Evolutionary conservation across 129 eudicot genomes (phyloP).

Genomic region (Flaveria robusta): DNA sequence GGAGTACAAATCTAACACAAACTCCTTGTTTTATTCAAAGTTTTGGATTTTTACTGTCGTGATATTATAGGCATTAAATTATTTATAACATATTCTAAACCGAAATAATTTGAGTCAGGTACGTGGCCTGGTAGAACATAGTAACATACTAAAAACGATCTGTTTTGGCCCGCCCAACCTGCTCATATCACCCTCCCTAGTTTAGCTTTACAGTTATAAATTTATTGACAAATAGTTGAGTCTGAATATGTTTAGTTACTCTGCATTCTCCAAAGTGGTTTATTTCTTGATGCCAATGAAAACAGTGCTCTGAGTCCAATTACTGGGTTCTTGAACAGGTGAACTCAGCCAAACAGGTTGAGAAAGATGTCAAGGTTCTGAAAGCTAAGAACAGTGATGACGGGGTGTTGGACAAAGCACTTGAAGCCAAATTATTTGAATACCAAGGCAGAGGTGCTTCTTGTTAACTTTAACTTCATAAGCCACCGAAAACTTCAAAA

Average conservation of each 20-base stretch:
- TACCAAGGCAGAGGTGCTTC: slow-evolving; percentile 72
- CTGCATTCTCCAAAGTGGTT: not conserved
- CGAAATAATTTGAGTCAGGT: not conserved
- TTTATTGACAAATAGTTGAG: not conserved
- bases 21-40: not conserved
- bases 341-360: slow-evolving; percentile 67
- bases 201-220: not conserved
- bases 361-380: slow-evolving; percentile 76
- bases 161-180: not conserved
- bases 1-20: not conserved
- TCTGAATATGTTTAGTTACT: slow-evolving; percentile 5
- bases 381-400: slow-evolving; percentile 68
- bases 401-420: slow-evolving; percentile 62
- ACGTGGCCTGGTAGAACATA: not conserved
- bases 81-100: not conserved
- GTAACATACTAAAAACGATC: not conserved
- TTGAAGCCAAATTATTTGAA: slow-evolving; percentile 77
- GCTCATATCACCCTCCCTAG: too few species aligned
- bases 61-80: not conserved
- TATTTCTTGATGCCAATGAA: not conserved
- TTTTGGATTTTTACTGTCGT: not conserved
- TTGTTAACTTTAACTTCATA: slow-evolving; percentile 1
- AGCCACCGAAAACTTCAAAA: not conserved
- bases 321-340: slow-evolving; percentile 44
- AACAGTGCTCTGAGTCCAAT: not conserved